A percentile compares a stretch with the other conserved stretches of the same genome.
phyloP scores from a whole-genome alignment of 2,329 filamentous ascomycete genomes.

The Aspergillus japonicus region DNA sequence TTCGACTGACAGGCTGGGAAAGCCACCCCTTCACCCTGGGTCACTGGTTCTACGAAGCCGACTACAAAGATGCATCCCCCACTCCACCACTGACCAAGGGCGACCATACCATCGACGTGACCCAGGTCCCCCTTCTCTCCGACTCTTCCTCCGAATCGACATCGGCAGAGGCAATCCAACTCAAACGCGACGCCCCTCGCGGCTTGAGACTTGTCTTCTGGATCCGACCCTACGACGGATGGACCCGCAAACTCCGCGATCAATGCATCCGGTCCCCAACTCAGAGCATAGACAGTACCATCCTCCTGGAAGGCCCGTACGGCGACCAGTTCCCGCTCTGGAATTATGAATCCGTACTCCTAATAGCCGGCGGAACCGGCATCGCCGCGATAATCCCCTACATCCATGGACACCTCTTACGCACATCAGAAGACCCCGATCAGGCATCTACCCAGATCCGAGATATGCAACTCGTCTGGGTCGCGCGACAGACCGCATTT shows the following conservation, averaged over 20 bases:
- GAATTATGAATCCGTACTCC: conserved; percentile 52
- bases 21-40: conserved; percentile 54
- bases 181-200: conserved; percentile 1
- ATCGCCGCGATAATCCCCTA: conserved; percentile 49
- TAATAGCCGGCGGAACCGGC: conserved; percentile 43
- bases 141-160: conserved; percentile 7
- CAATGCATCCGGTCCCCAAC: conserved; percentile 31
- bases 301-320: conserved; percentile 54
- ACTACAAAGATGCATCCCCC: background rate
- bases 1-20: conserved; percentile 48
- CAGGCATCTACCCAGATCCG: conserved; percentile 19
- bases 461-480: conserved; percentile 38
- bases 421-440: conserved; percentile 11
- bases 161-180: background rate
- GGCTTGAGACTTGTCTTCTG: conserved; percentile 47
- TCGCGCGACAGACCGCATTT: conserved; percentile 32
- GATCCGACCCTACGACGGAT: conserved; percentile 53
- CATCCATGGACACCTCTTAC: conserved; percentile 34
- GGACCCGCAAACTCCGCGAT: conserved; percentile 48
- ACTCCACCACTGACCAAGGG: conserved; percentile 1
- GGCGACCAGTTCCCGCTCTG: conserved; percentile 44
- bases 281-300: conserved; percentile 28
- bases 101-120: conserved; percentile 15
- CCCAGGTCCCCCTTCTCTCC: conserved; percentile 28
- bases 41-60: conserved; percentile 26